A percentile compares a stretch with the other conserved stretches of the same genome.
These are phyloP conservation scores for Incumbomyces lentus DNA, from an alignment of 2,329 filamentous ascomycete genomes.

Conservation along the genomic window DNA sequence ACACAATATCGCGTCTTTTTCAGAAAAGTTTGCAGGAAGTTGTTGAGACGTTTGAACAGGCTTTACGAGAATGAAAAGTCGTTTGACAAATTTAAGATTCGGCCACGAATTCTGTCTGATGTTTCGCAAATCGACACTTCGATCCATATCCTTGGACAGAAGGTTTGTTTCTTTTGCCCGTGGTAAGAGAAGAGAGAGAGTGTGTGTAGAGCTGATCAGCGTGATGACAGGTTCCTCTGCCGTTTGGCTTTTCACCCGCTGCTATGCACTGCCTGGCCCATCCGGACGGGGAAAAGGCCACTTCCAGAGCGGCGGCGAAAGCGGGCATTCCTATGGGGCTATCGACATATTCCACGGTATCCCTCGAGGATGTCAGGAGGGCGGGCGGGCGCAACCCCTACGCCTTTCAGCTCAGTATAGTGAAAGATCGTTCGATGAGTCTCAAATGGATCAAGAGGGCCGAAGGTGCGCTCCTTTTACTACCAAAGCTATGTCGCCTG, in stretches of 20 bases:
- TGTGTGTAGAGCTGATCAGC: too few species aligned
- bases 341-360: conserved; percentile 37
- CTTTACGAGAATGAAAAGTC: conserved; percentile 44
- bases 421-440: conserved; percentile 39
- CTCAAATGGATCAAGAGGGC: conserved; percentile 32
- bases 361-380: conserved; percentile 36
- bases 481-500: too few species aligned
- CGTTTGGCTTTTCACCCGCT: conserved; percentile 44
- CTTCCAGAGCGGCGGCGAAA: conserved; percentile 36
- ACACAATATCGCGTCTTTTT: conserved; percentile 28
- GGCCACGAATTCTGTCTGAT: conserved; percentile 28
- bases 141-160: conserved; percentile 35
- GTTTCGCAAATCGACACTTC: conserved; percentile 29
- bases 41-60: conserved; percentile 27
- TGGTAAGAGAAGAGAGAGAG: background rate
- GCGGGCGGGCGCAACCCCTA: conserved; percentile 32
- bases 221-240: conserved; percentile 31
- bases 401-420: conserved; percentile 46
- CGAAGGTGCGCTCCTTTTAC: conserved; percentile 28
- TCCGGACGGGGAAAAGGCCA: conserved; percentile 41
- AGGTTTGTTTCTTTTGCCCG: conserved; percentile 11
- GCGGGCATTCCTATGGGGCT: conserved; percentile 37
- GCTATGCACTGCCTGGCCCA: conserved; percentile 45
- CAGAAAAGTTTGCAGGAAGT: conserved; percentile 20
- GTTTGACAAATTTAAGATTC: conserved; percentile 39